phyloP scores from a whole-genome alignment of 129 eudicot genomes.

The Saussurea involucrata region DNA sequence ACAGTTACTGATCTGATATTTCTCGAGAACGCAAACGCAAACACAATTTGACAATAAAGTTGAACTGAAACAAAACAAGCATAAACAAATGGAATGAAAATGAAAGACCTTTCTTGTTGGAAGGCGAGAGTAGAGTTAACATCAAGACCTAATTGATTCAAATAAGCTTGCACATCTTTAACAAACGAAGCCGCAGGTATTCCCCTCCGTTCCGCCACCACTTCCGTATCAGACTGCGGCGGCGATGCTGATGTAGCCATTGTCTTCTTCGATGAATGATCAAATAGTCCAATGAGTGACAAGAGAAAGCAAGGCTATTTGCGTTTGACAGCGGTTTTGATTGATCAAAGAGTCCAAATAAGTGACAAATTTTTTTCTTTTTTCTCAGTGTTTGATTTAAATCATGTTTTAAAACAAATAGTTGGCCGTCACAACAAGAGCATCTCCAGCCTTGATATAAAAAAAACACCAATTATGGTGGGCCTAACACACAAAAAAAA shows the following conservation, averaged over 20 bases:
- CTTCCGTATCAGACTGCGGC: slow-evolving; percentile 23
- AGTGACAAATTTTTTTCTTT: not conserved
- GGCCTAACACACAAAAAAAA: too few species aligned
- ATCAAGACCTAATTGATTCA: slow-evolving; percentile 69
- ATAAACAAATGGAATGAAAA: not conserved
- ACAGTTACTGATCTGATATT: slow-evolving; percentile 7
- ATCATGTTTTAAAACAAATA: too few species aligned
- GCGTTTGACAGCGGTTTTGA: not conserved
- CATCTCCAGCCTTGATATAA: too few species aligned
- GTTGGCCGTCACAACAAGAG: too few species aligned
- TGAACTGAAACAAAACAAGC: not conserved
- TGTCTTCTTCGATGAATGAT: slow-evolving; percentile 1
- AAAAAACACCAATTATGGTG: too few species aligned
- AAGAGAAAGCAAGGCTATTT: not conserved
- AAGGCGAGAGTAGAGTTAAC: slow-evolving; percentile 78
- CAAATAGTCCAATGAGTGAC: not conserved
- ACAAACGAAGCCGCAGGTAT: slow-evolving; percentile 89
- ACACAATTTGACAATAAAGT: not conserved
- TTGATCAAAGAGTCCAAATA: not conserved
- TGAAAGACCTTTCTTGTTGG: slow-evolving; percentile 74
- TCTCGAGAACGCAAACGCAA: not conserved
- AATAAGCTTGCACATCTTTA: slow-evolving; percentile 76
- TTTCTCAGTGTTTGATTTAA: too few species aligned
- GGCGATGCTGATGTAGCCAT: slow-evolving; percentile 47
- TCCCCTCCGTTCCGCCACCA: slow-evolving; percentile 66